Evolutionary conservation across 1,284 basidiomycete species (phyloP).

Genomic region (Takashimella tepidaria): DNA sequence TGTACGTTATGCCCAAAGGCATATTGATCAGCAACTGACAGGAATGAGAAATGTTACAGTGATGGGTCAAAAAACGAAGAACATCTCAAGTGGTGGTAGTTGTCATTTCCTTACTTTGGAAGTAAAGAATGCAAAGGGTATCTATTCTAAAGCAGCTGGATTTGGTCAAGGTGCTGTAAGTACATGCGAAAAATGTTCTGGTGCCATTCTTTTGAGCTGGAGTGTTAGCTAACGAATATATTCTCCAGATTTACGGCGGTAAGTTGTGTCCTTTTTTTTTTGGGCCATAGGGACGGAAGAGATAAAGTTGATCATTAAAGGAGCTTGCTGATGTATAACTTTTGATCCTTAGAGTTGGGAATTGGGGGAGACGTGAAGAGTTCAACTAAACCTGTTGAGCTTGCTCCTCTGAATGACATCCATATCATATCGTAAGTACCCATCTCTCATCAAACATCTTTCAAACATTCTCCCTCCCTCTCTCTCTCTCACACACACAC

Average conservation of each 20-base stretch:
- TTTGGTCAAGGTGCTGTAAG: slow-evolving; percentile 49
- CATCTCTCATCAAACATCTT: neutral
- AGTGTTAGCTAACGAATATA: slow-evolving; percentile 1
- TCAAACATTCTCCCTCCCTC: neutral
- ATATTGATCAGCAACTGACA: slow-evolving; percentile 59
- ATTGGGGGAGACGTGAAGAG: slow-evolving; percentile 76
- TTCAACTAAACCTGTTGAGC: slow-evolving; percentile 72
- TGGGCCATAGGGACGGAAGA: too few relatives aligned
- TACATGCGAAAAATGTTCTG: too few relatives aligned
- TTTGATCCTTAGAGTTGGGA: slow-evolving; percentile 63
- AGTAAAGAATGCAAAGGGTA: neutral
- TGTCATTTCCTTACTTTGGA: neutral
- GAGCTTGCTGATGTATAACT: too few relatives aligned
- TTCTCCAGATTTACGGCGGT: slow-evolving; percentile 11
- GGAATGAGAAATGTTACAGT: slow-evolving; percentile 52
- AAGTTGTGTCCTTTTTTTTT: neutral
- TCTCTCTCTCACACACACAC: neutral
- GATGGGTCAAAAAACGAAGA: neutral
- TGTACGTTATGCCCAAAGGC: slow-evolving; percentile 53
- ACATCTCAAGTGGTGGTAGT: neutral
- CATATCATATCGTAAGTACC: slow-evolving; percentile 66
- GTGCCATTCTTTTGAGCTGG: slow-evolving; percentile 11
- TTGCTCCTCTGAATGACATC: slow-evolving; percentile 66
- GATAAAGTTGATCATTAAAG: too few relatives aligned
- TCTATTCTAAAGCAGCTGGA: slow-evolving; percentile 57